Evolutionary conservation across 441 rosid species (phyloP).

Genomic region (Adansonia rubrostipa): DNA sequence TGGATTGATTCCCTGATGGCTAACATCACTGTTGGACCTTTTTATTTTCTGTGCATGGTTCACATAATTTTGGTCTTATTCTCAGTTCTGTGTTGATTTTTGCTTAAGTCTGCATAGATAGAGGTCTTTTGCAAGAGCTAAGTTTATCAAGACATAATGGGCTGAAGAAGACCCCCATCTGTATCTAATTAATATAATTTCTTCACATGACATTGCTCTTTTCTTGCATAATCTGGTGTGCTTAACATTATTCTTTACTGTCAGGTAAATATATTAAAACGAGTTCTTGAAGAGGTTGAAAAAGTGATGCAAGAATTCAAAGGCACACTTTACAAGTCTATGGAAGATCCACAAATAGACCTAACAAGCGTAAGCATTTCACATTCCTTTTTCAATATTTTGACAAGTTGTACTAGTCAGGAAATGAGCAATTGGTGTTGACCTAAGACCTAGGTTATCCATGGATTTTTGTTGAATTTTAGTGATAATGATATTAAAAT

Average conservation of each 20-base stretch:
- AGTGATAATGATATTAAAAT: constrained; percentile 6
- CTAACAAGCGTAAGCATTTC: constrained; percentile 70
- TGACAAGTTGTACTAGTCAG: background rate
- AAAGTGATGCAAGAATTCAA: constrained; percentile 96
- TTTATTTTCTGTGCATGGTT: constrained; percentile 7
- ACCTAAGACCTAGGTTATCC: background rate
- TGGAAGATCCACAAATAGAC: constrained; percentile 98
- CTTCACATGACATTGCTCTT: background rate
- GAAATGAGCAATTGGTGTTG: background rate
- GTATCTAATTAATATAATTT: background rate
- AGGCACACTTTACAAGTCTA: constrained; percentile 85
- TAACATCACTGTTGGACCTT: background rate
- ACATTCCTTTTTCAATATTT: constrained; percentile 9
- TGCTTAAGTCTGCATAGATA: background rate
- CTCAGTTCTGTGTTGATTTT: background rate
- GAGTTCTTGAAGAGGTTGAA: constrained; percentile 99
- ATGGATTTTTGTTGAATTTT: constrained; percentile 15
- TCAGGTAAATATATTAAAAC: constrained; percentile 94
- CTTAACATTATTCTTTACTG: constrained; percentile 32
- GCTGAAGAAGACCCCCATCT: constrained; percentile 17
- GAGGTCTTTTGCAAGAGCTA: background rate
- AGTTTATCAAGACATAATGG: background rate
- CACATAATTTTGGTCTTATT: constrained; percentile 6
- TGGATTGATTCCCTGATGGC: constrained; percentile 20
- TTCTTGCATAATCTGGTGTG: constrained; percentile 20